Conservation (phyloP, 2,329 filamentous ascomycete species). For the Rhynchosporium secalis region DNA sequence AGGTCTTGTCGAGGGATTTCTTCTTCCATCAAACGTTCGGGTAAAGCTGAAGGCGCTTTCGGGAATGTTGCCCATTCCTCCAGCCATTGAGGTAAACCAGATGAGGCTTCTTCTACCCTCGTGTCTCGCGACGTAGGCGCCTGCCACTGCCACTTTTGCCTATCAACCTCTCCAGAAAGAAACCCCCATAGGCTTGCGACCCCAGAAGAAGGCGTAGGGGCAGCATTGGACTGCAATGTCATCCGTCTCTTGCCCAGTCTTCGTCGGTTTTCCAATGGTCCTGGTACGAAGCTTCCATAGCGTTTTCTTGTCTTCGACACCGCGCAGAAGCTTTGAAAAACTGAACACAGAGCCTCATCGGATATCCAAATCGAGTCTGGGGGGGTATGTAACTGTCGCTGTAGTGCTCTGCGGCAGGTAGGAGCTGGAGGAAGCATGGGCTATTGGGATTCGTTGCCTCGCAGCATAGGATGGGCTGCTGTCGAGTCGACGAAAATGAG, state of each 20-base stretch:
- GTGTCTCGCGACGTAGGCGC: conserved; percentile 31
- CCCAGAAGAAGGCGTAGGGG: conserved; percentile 23
- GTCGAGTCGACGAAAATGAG: neutral
- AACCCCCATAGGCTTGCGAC: conserved; percentile 29
- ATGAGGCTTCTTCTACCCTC: conserved; percentile 6
- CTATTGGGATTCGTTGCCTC: conserved; percentile 18
- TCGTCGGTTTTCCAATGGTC: conserved; percentile 40
- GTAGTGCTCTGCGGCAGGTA: conserved; percentile 52
- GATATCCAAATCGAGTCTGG: conserved; percentile 57
- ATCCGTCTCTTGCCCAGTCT: conserved; percentile 40
- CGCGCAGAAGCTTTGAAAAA: conserved; percentile 49
- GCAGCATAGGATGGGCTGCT: conserved; percentile 1
- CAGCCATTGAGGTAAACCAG: conserved; percentile 31
- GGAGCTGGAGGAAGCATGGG: conserved; percentile 50
- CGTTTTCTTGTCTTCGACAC: conserved; percentile 37
- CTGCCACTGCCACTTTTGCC: conserved; percentile 38
- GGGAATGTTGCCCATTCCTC: conserved; percentile 20
- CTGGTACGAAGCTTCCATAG: conserved; percentile 41
- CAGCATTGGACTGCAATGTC: conserved; percentile 34
- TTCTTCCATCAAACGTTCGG: too few species aligned
- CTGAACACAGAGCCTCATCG: conserved; percentile 54
- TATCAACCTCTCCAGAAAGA: conserved; percentile 30
- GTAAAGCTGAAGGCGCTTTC: neutral
- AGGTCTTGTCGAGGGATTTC: too few species aligned
- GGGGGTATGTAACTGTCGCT: conserved; percentile 43